Evolutionary conservation across 257 asterid genomes (phyloP).

Genomic region (Penstemon newberryi): DNA sequence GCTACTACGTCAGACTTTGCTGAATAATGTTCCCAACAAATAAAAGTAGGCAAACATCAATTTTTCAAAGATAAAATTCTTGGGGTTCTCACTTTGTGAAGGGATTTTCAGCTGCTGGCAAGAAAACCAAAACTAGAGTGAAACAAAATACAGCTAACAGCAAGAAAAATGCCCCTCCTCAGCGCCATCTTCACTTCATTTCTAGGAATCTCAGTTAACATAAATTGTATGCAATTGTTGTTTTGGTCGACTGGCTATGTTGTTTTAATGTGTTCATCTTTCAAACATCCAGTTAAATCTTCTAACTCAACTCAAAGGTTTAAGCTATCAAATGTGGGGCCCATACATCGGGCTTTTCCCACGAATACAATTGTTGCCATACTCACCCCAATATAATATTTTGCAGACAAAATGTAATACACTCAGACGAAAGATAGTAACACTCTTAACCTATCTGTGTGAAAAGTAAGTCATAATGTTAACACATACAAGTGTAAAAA

Average conservation of each 20-base stretch:
- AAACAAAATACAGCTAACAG: conserved; percentile 48
- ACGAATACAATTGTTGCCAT: too few species aligned
- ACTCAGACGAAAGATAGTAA: too few species aligned
- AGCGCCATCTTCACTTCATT: conserved; percentile 16
- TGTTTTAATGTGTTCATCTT: neutral
- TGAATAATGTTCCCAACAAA: conserved; percentile 53
- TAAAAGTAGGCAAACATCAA: conserved; percentile 46
- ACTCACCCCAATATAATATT: too few species aligned
- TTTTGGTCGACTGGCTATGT: neutral
- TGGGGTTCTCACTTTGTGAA: conserved; percentile 88
- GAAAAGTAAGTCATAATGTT: too few species aligned
- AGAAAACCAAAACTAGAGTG: conserved; percentile 59
- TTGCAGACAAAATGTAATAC: too few species aligned
- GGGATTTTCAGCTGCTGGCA: conserved; percentile 78
- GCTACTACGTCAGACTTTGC: conserved; percentile 40
- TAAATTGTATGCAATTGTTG: neutral
- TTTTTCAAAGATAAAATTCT: conserved; percentile 61
- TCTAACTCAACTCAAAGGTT: too few species aligned
- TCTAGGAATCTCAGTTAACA: neutral
- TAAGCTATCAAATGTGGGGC: too few species aligned
- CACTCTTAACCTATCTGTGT: too few species aligned
- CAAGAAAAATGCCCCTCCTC: conserved; percentile 52
- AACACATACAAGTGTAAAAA: too few species aligned
- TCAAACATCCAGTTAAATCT: too few species aligned
- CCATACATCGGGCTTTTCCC: too few species aligned